Conservation (phyloP, 2,329 filamentous ascomycete genomes). For the Amesomyces nigricolor region DNA sequence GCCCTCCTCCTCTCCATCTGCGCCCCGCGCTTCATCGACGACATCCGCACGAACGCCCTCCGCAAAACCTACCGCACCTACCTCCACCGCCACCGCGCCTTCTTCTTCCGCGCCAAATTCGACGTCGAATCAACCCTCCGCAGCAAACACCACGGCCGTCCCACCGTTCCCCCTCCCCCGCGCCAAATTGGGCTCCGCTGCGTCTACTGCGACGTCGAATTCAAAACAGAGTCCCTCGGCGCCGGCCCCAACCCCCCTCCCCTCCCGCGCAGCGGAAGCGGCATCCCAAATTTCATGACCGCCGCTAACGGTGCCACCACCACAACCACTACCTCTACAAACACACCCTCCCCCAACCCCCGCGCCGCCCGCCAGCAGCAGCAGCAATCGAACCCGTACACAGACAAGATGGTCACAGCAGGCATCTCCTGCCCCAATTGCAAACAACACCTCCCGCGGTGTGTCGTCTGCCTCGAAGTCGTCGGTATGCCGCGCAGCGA, state of each 20-base stretch:
- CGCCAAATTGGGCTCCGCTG: constrained; percentile 71
- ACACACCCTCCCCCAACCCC: constrained; percentile 4
- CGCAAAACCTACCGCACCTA: constrained; percentile 65
- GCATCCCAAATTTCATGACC: constrained; percentile 10
- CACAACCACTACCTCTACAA: constrained; percentile 15
- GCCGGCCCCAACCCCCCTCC: constrained; percentile 2
- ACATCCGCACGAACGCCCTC: constrained; percentile 70
- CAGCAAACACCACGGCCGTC: constrained; percentile 58
- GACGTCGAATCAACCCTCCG: constrained; percentile 69
- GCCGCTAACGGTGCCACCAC: constrained; percentile 23
- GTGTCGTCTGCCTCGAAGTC: constrained; percentile 61
- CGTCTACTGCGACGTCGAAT: constrained; percentile 65
- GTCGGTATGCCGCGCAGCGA: constrained; percentile 60
- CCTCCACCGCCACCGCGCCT: constrained; percentile 66
- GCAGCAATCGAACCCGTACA: constrained; percentile 47
- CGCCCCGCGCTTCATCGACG: constrained; percentile 69
- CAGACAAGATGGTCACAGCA: constrained; percentile 49
- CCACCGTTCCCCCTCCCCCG: constrained; percentile 58
- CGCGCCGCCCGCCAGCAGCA: constrained; percentile 5
- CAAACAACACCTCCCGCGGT: constrained; percentile 60
- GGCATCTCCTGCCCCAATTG: constrained; percentile 63
- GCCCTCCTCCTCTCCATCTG: constrained; percentile 69
- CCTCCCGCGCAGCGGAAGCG: constrained; percentile 2
- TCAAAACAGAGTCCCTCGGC: constrained; percentile 35
- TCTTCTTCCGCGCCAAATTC: constrained; percentile 70